phyloP scores from a whole-genome alignment of 768 basidiomycete genomes.

The Boletellus emodensis region DNA sequence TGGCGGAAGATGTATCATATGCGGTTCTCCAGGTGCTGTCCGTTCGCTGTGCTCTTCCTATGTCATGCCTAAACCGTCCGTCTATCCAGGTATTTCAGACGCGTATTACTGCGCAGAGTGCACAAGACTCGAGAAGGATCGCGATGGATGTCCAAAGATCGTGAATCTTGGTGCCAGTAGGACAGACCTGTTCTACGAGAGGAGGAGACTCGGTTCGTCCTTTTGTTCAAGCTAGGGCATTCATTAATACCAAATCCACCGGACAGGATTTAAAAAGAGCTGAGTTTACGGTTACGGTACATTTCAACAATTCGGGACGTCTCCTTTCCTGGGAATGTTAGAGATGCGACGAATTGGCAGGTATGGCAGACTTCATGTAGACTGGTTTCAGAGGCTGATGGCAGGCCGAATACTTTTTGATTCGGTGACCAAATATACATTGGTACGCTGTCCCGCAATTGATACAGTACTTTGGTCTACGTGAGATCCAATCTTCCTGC shows the following conservation, averaged over 20 bases:
- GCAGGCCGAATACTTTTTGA: not conserved
- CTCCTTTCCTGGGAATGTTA: no score
- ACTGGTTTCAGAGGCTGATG: not conserved
- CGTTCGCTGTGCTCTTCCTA: not conserved
- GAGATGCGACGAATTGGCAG: not conserved
- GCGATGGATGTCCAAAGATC: slow-evolving; percentile 98
- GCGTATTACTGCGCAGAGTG: slow-evolving; percentile 99
- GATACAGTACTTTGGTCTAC: not conserved
- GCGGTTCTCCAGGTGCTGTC: slow-evolving; percentile 82
- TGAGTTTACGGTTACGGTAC: slow-evolving; percentile 6
- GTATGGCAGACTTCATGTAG: not conserved
- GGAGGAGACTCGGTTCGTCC: slow-evolving; percentile 70
- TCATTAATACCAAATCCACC: not conserved
- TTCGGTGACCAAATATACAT: not conserved
- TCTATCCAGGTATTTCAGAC: slow-evolving; percentile 82
- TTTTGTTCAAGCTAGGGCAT: not conserved
- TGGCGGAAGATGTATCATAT: slow-evolving; percentile 97
- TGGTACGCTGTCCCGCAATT: not conserved
- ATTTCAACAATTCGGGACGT: no score
- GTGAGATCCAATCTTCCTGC: not conserved
- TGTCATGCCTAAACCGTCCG: not conserved
- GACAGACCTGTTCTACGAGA: slow-evolving; percentile 90
- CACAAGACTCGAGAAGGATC: slow-evolving; percentile 92
- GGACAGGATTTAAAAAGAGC: slow-evolving; percentile 33
- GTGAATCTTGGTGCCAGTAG: slow-evolving; percentile 94